phyloP scores from a whole-genome alignment of 129 eudicot genomes.

The Sambucus nigra region DNA sequence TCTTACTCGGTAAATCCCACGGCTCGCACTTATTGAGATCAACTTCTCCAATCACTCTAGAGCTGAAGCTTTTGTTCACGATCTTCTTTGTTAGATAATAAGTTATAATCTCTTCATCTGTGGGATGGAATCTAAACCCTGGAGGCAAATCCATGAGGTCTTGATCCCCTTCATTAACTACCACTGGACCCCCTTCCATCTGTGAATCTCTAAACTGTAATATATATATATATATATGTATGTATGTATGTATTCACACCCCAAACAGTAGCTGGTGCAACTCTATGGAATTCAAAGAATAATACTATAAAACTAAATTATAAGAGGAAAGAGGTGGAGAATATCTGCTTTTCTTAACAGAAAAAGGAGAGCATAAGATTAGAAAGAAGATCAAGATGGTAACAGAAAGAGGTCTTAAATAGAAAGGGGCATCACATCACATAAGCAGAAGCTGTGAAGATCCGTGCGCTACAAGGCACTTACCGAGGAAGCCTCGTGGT shows the following conservation, averaged over 20 bases:
- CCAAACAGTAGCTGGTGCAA: too few species aligned
- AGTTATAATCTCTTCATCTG: conserved; percentile 65
- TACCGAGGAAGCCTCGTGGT: conserved; percentile 19
- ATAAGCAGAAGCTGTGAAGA: not conserved
- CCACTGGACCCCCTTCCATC: conserved; percentile 8
- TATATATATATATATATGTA: too few species aligned
- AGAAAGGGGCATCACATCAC: not conserved
- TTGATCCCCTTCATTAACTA: conserved; percentile 11
- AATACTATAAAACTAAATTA: not conserved
- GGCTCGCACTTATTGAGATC: conserved; percentile 78
- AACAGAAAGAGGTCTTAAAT: conserved; percentile 10
- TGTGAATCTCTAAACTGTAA: too few species aligned
- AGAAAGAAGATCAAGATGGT: conserved; percentile 10
- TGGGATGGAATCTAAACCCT: conserved; percentile 76
- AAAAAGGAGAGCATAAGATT: not conserved
- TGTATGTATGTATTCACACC: too few species aligned
- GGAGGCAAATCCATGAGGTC: conserved; percentile 45
- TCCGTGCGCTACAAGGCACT: conserved; percentile 28
- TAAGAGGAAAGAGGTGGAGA: not conserved
- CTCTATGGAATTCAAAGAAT: too few species aligned
- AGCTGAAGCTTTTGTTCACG: conserved; percentile 27
- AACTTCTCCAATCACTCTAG: conserved; percentile 57
- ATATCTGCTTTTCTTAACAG: not conserved
- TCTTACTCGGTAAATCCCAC: conserved; percentile 82
- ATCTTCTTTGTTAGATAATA: conserved; percentile 55